Conservation (phyloP, 495 filamentous ascomycete genomes). For the Hamigera avellanea region DNA sequence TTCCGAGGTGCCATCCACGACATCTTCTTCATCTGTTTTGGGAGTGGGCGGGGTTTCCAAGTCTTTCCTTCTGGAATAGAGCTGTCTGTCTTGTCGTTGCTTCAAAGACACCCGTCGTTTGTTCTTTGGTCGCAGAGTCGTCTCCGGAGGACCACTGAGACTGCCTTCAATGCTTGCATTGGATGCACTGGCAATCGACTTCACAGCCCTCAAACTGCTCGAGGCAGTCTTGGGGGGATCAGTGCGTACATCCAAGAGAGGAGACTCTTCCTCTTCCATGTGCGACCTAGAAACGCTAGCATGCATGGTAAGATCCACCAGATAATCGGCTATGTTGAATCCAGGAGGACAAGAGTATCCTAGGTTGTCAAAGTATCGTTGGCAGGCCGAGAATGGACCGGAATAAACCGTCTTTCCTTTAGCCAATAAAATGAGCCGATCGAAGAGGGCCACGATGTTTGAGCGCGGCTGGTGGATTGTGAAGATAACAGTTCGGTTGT, state of each 20-base stretch:
- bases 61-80: conserved; percentile 74
- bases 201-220: conserved; percentile 80
- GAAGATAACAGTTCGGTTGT: conserved; percentile 93
- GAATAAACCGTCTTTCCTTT: conserved; percentile 88
- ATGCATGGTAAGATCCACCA: conserved; percentile 97
- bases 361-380: conserved; percentile 82
- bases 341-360: conserved; percentile 89
- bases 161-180: conserved; percentile 48
- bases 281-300: conserved; percentile 48
- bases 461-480: conserved; percentile 98
- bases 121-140: conserved; percentile 45
- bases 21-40: conserved; percentile 54
- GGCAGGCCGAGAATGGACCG: conserved; percentile 78
- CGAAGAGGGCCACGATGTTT: conserved; percentile 99
- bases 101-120: conserved; percentile 66
- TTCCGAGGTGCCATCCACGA: conserved; percentile 53
- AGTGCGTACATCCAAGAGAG: conserved; percentile 23
- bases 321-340: conserved; percentile 97
- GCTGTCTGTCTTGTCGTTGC: conserved; percentile 73
- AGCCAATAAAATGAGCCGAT: conserved; percentile 81
- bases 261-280: conserved; percentile 43
- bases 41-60: conserved; percentile 47
- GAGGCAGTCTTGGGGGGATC: conserved; percentile 57
- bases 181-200: conserved; percentile 76
- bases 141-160: conserved; percentile 48